A percentile compares a stretch with the other conserved stretches of the same genome.
Evolutionary conservation across 352 stramenopile species (phyloP).

Genomic region (Poterioochromonas sp.): DNA sequence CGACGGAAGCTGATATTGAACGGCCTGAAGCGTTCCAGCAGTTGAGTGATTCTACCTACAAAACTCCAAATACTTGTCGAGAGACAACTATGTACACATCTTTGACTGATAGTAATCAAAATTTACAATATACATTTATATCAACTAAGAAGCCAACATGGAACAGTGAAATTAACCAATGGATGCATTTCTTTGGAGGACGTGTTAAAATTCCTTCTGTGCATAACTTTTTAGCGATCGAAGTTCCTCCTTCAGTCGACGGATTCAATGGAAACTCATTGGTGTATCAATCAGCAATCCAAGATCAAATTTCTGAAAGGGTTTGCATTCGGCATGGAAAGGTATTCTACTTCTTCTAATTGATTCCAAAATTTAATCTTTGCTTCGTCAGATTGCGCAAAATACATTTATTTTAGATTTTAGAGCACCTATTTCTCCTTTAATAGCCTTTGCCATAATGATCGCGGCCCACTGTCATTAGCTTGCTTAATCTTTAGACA

Average conservation of each 20-base stretch:
- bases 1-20: background rate
- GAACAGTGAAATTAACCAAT: constrained; percentile 1
- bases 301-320: background rate
- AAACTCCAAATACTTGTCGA: background rate
- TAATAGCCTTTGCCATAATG: background rate
- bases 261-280: background rate
- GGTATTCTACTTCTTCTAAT: background rate
- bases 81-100: background rate
- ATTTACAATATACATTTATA: background rate
- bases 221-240: background rate
- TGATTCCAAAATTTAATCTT: background rate
- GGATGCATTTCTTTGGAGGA: background rate
- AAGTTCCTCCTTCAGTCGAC: background rate
- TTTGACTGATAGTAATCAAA: background rate
- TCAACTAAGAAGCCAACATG: background rate
- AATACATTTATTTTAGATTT: constrained; percentile 17
- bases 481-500: no score
- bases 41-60: background rate
- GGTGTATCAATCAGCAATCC: background rate
- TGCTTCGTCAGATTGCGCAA: background rate
- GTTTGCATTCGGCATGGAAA: constrained; percentile 22
- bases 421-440: background rate
- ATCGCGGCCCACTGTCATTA: background rate
- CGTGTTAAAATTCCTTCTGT: background rate
- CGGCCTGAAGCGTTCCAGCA: background rate